These are phyloP conservation scores for Dimocarpus longan DNA, from an alignment of 345 rosid species.

Conservation along the genomic window DNA sequence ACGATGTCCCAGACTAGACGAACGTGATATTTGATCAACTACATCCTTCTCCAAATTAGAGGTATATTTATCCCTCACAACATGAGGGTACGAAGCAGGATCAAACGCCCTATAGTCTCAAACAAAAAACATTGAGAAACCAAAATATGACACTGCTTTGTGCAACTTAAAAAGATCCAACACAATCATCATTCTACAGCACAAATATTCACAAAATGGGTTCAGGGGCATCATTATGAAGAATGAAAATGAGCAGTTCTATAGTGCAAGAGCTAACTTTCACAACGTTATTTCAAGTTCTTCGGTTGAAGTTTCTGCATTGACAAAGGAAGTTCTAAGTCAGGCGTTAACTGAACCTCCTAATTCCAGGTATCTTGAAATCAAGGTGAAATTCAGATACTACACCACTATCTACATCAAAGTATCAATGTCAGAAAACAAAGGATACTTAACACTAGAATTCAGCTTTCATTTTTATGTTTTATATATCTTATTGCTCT, in stretches of 20 bases:
- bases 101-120: conserved; percentile 53
- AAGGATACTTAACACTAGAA: background rate
- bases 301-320: background rate
- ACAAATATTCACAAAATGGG: background rate
- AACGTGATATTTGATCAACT: conserved; percentile 35
- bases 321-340: background rate
- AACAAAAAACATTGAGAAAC: background rate
- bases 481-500: background rate
- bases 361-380: background rate
- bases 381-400: background rate
- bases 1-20: conserved; percentile 32
- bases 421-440: background rate
- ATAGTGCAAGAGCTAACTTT: background rate
- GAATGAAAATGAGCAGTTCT: background rate
- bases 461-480: background rate
- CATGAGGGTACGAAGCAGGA: conserved; percentile 38
- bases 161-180: background rate
- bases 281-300: background rate
- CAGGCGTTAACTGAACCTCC: background rate
- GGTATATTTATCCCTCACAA: conserved; percentile 55
- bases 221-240: background rate
- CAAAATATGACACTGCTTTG: background rate
- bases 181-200: background rate
- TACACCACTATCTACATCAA: background rate
- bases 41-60: conserved; percentile 37